Evolutionary conservation across 2,329 filamentous ascomycete genomes (phyloP).

Genomic region (Penicillium crustosum): DNA sequence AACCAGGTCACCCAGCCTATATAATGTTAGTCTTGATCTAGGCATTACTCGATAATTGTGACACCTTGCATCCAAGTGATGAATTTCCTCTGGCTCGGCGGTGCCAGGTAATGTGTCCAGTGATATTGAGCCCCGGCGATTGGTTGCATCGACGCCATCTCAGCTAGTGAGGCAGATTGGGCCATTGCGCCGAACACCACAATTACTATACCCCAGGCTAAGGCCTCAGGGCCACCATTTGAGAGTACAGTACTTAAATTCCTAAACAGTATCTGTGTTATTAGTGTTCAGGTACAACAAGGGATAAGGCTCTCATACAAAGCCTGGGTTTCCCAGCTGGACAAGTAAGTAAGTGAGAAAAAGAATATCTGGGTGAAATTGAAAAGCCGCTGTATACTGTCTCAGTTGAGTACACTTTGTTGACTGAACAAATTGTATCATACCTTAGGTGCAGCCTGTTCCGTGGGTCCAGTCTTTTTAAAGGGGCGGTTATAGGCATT

Average conservation of each 20-base stretch:
- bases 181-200: constrained; percentile 27
- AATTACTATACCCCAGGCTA: constrained; percentile 28
- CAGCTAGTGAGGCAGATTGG: constrained; percentile 36
- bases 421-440: neutral
- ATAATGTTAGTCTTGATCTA: neutral
- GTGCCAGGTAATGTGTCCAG: constrained; percentile 42
- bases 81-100: constrained; percentile 29
- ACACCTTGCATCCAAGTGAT: constrained; percentile 36
- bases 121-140: constrained; percentile 47
- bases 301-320: constrained; percentile 1
- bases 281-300: neutral
- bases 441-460: constrained; percentile 6
- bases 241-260: constrained; percentile 12
- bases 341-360: constrained; percentile 14
- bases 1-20: constrained; percentile 47
- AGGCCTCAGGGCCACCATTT: constrained; percentile 28
- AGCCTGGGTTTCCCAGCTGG: constrained; percentile 15
- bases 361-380: constrained; percentile 17
- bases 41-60: neutral
- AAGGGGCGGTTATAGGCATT: neutral
- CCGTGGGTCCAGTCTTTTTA: neutral
- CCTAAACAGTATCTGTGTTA: neutral
- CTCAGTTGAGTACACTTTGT: neutral
- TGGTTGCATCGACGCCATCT: constrained; percentile 44
- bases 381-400: constrained; percentile 9